A percentile compares a stretch with the other conserved stretches of the same genome.
Conservation (phyloP, 768 basidiomycete species). For the Roridomyces roridus region DNA sequence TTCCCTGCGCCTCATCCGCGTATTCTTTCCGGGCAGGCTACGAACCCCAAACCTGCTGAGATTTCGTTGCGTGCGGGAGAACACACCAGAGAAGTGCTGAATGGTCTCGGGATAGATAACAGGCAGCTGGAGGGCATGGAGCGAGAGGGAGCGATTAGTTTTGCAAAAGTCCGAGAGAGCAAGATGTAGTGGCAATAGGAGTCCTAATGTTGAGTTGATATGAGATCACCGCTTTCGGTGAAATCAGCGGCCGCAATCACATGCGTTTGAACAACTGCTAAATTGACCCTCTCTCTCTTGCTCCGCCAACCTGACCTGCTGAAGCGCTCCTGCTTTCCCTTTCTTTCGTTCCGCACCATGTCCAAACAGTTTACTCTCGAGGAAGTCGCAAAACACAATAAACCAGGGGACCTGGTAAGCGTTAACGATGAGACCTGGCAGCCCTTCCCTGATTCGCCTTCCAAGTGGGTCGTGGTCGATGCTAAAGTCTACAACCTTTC, state of each 20-base stretch:
- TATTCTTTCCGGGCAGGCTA: constrained; percentile 37
- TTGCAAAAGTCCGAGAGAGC: constrained; percentile 9
- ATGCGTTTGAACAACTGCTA: too few species aligned
- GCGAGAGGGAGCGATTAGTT: constrained; percentile 54
- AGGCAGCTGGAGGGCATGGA: constrained; percentile 45
- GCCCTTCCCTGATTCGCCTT: neutral
- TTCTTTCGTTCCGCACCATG: constrained; percentile 27
- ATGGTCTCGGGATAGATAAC: constrained; percentile 55
- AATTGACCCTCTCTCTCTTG: too few species aligned
- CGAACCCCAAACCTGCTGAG: constrained; percentile 9
- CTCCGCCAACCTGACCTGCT: too few species aligned
- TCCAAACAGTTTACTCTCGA: constrained; percentile 61
- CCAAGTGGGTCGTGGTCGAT: constrained; percentile 84
- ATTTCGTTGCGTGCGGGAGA: constrained; percentile 49
- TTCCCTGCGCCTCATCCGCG: constrained; percentile 62
- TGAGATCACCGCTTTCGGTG: neutral
- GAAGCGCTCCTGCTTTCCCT: neutral
- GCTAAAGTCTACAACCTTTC: constrained; percentile 83
- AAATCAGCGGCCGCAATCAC: too few species aligned
- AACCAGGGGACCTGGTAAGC: constrained; percentile 70
- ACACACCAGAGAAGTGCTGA: constrained; percentile 60
- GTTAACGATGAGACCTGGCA: neutral
- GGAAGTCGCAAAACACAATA: constrained; percentile 86
- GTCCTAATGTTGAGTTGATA: neutral
- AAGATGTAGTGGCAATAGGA: constrained; percentile 2